Percentiles rank a stretch among this genome's conserved stretches.
phyloP scores from a whole-genome alignment of 805 yeast species.

The Kodamaea sagamina region DNA sequence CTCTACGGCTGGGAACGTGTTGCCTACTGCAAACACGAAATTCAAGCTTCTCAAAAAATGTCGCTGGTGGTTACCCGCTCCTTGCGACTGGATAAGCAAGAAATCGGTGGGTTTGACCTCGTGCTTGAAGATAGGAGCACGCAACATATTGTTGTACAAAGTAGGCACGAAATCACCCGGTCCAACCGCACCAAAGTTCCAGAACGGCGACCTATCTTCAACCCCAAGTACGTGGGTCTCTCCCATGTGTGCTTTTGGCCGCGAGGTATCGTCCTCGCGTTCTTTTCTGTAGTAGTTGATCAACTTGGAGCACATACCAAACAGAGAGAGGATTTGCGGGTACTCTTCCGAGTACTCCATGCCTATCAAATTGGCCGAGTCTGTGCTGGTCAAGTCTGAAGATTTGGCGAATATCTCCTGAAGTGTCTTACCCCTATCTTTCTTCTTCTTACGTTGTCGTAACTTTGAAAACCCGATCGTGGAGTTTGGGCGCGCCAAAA shows the following conservation, averaged over 20 bases:
- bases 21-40: conserved; percentile 84
- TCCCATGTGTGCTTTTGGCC: conserved; percentile 88
- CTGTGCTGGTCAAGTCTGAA: conserved; percentile 79
- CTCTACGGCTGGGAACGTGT: conserved; percentile 87
- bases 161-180: conserved; percentile 94
- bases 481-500: conserved; percentile 76
- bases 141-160: conserved; percentile 80
- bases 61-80: conserved; percentile 70
- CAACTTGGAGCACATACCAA: conserved; percentile 94
- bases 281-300: conserved; percentile 90
- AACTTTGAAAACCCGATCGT: conserved; percentile 72
- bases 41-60: conserved; percentile 70
- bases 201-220: conserved; percentile 94
- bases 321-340: conserved; percentile 79
- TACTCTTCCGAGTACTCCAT: conserved; percentile 90
- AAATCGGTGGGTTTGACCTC: conserved; percentile 80
- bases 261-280: conserved; percentile 72
- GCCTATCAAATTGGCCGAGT: conserved; percentile 72
- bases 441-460: conserved; percentile 80
- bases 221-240: conserved; percentile 96
- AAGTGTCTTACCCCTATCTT: conserved; percentile 81
- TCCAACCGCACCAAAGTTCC: conserved; percentile 97
- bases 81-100: conserved; percentile 73
- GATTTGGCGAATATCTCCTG: conserved; percentile 71
- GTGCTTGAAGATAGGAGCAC: conserved; percentile 93